These are phyloP conservation scores for Podochytrium sp. DNA, from an alignment of 192 early-diverging fungal genomes.

Conservation along the genomic window DNA sequence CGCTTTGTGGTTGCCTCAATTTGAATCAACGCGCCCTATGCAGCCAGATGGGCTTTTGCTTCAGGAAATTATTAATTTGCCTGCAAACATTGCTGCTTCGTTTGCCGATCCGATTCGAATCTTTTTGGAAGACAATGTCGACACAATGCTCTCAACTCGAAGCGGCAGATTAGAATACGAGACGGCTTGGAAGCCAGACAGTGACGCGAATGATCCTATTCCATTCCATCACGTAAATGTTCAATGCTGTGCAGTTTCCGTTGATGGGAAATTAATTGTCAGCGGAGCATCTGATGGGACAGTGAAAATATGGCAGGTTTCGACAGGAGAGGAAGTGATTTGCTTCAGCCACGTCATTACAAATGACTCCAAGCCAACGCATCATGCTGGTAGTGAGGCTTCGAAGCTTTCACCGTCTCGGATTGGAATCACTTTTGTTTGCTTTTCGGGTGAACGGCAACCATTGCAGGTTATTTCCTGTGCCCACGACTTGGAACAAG, in stretches of 20 bases:
- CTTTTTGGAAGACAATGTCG: slow-evolving; percentile 19
- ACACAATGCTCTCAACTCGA: neutral
- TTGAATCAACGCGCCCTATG: slow-evolving; percentile 1
- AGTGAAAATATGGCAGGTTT: slow-evolving; percentile 86
- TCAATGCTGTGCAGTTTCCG: slow-evolving; percentile 26
- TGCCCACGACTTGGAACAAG: slow-evolving; percentile 23
- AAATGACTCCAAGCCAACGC: slow-evolving; percentile 8
- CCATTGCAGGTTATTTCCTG: slow-evolving; percentile 11
- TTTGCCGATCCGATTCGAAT: slow-evolving; percentile 30
- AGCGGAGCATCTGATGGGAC: slow-evolving; percentile 82
- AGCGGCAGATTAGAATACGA: slow-evolving; percentile 31
- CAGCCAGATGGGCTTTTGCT: slow-evolving; percentile 32
- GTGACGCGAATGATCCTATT: slow-evolving; percentile 26
- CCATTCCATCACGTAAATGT: slow-evolving; percentile 32
- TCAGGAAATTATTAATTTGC: slow-evolving; percentile 36
- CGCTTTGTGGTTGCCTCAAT: slow-evolving; percentile 2
- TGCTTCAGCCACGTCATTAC: slow-evolving; percentile 11
- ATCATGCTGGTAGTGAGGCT: neutral
- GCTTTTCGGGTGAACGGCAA: slow-evolving; percentile 24
- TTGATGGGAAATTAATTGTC: slow-evolving; percentile 70
- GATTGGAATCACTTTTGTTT: slow-evolving; percentile 28
- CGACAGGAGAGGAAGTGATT: slow-evolving; percentile 48
- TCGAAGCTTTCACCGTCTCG: neutral
- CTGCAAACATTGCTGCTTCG: neutral
- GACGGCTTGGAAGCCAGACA: slow-evolving; percentile 14